Evolutionary conservation across 2,329 filamentous ascomycete genomes (phyloP), one percentile per base, ranked within the genome.

Genomic region (Talaromyces marneffei): DNA sequence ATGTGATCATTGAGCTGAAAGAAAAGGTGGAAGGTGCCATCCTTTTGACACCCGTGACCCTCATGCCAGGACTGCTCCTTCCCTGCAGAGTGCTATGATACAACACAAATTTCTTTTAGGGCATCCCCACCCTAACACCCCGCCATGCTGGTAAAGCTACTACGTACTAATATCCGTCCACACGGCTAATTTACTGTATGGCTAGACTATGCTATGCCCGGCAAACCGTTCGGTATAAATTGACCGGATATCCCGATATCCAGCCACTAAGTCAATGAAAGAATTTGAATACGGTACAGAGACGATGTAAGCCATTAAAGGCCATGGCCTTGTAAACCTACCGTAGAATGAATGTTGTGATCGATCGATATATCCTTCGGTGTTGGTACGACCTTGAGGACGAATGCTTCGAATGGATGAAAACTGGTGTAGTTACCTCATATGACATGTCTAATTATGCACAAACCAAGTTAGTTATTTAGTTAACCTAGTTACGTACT

Each of bases 121-220:
- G 46, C 46, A 40, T 55, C 52, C 52, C 52, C 52, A 55, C 52
- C 4, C 18, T 27, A 35, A n/a, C 52, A 55, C 52, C 20, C 52
- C 52, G 50, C 50, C 29, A 53, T 25, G 29, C 29, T 20, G n/a
- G n/a, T n/a, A 33, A 37, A 29, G 31, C 31, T 53, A 23, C n/a
- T n/a, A n/a, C n/a, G n/a, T n/a, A n/a, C 33, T 29, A 29, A 27
- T 29, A 48, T 10, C 44, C 25, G 44, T 25, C 42, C 44, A 48
- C 25, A 48, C 23, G 44, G 44, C 14, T 48, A 48, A 48, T 27
- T n/a, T 27, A 31, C 29, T 31, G 29, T 4, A 44, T 27, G 55
- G 18, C 54, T 33, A 23, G 29, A 20, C 44, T 10, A 48, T 18
- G 14, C 40, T 9, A 29, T 48, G 23, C 44, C 25, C 44, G 23